Evolutionary conservation across 2,329 filamentous ascomycete species (phyloP), one percentile per base, ranked within the genome.

Genomic region (Clarireedia paspali): DNA sequence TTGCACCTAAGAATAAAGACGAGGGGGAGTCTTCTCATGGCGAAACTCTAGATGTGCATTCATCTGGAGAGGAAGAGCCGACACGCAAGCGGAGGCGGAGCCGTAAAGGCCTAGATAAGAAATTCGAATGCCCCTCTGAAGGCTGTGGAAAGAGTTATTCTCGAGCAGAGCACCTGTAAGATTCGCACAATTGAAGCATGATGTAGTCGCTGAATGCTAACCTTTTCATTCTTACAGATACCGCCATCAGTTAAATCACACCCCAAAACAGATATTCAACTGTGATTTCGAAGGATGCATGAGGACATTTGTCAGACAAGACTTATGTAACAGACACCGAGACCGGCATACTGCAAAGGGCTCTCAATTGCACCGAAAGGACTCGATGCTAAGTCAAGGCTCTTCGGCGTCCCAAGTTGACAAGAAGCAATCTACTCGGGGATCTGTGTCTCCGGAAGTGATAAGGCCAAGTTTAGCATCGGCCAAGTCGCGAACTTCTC

Each of bases 71-170:
- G n/a, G 67, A 70, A 54, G 66, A 64, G 14, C 65, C 62, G 10
- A 61, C 66, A 2, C 64, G 75, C 54, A 79, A 90, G 72, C 76
- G 86, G 57, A 75, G 87, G 63, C 75, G 87, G 55, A 91, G 87
- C 72, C 82, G 88, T 61, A 91, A 91, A 70, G 87, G 86, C 3
- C 74, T 89, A 42, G 88, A 91, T 70, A 91, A 91, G 73, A 84
- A 85, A 67, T 92, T 91, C 61, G 85, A 88, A 66, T 99, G 94
- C 69, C 85, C 87, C 5, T 83, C 90, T 58, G 85, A 89, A 62
- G 89, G 87, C 40, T 99, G 94, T 67, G 91, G 90, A 42, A 99
- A 96, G 77, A 95, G 87, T 69, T 99, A 99, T 71, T 96, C 92
- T 26, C 83, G 94, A 69, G 92, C 94, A 7, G 94, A 97, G 73